Percentiles rank a stretch among this genome's conserved stretches.
phyloP scores from a whole-genome alignment of 2,329 filamentous ascomycete species.

The Myriangium duriaei region DNA sequence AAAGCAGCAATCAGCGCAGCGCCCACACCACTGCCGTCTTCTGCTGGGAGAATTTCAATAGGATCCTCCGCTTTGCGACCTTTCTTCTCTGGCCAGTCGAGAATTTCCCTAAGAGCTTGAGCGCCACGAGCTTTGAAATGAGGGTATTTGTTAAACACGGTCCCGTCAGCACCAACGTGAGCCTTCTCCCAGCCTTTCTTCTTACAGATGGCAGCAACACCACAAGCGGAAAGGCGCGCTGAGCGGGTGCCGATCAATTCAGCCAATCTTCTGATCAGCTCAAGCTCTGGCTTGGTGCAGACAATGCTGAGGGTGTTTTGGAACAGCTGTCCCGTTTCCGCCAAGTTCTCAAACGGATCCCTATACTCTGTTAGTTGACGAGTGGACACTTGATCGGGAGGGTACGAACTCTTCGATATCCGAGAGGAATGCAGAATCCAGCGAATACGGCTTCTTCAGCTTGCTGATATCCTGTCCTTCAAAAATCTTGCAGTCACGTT shows the following conservation, averaged over 20 bases:
- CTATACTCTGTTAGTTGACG: conserved; percentile 29
- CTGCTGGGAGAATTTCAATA: conserved; percentile 74
- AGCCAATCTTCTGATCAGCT: conserved; percentile 75
- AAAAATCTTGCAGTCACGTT: conserved; percentile 54
- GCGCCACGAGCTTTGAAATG: conserved; percentile 92
- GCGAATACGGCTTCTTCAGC: conserved; percentile 73
- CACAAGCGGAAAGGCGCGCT: conserved; percentile 83
- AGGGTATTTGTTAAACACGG: conserved; percentile 98
- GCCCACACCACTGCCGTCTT: conserved; percentile 95
- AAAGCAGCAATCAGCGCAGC: conserved; percentile 80
- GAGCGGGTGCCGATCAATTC: conserved; percentile 92
- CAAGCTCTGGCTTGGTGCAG: conserved; percentile 65
- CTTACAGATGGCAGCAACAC: conserved; percentile 89
- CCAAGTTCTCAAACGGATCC: conserved; percentile 90
- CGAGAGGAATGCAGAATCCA: conserved; percentile 89
- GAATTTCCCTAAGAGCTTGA: conserved; percentile 79
- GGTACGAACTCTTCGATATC: conserved; percentile 59
- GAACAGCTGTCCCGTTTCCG: conserved; percentile 77
- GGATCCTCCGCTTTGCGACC: conserved; percentile 59
- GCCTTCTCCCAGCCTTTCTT: conserved; percentile 84
- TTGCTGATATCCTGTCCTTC: conserved; percentile 66
- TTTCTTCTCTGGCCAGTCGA: conserved; percentile 76
- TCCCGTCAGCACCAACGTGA: conserved; percentile 93
- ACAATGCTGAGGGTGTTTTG: conserved; percentile 59
- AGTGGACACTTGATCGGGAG: background rate